Percentiles rank a stretch among this genome's conserved stretches.
These are phyloP conservation scores for Talaromyces rugulosus DNA, from an alignment of 2,329 filamentous ascomycete species.

Conservation along the genomic window DNA sequence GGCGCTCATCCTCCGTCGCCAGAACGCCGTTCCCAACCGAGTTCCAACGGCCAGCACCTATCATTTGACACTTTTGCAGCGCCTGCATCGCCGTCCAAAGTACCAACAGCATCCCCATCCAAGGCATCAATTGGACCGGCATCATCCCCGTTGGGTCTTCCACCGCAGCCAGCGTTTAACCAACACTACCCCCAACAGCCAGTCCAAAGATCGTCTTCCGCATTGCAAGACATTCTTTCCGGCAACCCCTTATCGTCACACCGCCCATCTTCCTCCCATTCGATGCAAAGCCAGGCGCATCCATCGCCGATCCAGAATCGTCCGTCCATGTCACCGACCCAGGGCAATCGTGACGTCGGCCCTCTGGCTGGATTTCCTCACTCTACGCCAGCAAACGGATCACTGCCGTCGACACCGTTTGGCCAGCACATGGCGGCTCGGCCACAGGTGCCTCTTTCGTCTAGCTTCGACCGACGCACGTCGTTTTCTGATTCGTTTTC, in stretches of 20 bases:
- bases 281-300: constrained; percentile 26
- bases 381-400: constrained; percentile 21
- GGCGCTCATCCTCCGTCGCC: constrained; percentile 20
- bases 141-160: constrained; percentile 20
- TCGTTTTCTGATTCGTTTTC: constrained; percentile 31
- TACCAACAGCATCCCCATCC: constrained; percentile 28
- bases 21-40: constrained; percentile 25
- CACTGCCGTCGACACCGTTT: constrained; percentile 29
- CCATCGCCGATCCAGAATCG: constrained; percentile 42
- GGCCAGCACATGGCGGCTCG: constrained; percentile 25
- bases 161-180: constrained; percentile 11
- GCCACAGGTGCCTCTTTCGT: constrained; percentile 25
- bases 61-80: constrained; percentile 22
- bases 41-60: constrained; percentile 11
- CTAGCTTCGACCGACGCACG: constrained; percentile 25
- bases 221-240: constrained; percentile 16
- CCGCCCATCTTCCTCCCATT: constrained; percentile 41
- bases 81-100: constrained; percentile 27
- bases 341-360: constrained; percentile 47
- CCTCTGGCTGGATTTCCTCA: constrained; percentile 42
- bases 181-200: constrained; percentile 19
- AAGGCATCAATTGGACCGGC: constrained; percentile 26
- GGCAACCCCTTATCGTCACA: constrained; percentile 17
- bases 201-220: constrained; percentile 25
- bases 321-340: constrained; percentile 46